Base-by-base conservation (phyloP, 176 grass and related monocot species). In the Eremochloa ophiuroides region DNA sequence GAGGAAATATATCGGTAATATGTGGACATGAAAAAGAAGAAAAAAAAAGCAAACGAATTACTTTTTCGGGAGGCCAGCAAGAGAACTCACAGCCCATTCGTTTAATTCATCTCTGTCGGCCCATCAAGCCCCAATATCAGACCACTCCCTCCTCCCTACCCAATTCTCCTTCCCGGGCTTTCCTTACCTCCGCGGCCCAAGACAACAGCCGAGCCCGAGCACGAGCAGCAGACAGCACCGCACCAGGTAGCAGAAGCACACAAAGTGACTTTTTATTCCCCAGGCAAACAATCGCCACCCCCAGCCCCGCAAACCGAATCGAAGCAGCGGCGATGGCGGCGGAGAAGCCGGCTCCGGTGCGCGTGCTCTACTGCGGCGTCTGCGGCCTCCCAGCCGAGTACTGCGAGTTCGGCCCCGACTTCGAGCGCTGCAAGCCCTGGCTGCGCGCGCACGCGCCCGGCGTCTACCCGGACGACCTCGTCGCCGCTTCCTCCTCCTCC, bases 351-450 rank as follows among this genome's bases (percentile, higher is more conserved):
- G 88, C 92, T 59, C 86, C 93, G 64, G 89, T 92, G 83, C 88
- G 78, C 68, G 91, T 99, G 67, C 82, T 94, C 9, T 99, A 94
- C 85, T 99, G 93, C 77, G 97, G 91, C 80, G 91, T 88, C 9
- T 96, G 93, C 70, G 87, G 93, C 42, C 93, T 99, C 48, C 93
- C 93, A 20, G 89, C 97, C 1, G 97, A 96, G 83, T 99, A 99
- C 93, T 96, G 97, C 87, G 97, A 99, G 91, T 99, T 99, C 80
- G 91, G 93, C n/a, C 83, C 97, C 35, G 97, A 99, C 86, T 99
- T 99, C 87, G 91, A 96, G 80, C 90, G 88, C 85, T 99, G 97
- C 85, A 99, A 99, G 77, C 97, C 89, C 39, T 99, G 97, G 97
- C 93, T 99, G 18, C 97, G 91, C 82, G 76, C 78, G 12, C 70